phyloP scores from a whole-genome alignment of 139 green algal species.

The Micromonas pusilla region DNA sequence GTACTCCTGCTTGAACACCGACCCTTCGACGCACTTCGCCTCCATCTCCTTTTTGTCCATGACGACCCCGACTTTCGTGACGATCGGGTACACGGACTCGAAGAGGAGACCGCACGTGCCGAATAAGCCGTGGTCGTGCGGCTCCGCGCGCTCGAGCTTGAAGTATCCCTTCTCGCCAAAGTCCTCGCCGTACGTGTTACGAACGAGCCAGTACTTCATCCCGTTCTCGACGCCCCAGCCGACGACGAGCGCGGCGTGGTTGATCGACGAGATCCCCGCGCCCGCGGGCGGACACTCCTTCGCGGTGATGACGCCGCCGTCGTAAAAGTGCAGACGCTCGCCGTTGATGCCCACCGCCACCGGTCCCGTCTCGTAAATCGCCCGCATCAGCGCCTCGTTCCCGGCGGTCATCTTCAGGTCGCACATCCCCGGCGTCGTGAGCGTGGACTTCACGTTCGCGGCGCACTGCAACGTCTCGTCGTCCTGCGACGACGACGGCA shows the following conservation, averaged over 20 bases:
- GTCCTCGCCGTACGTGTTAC: conserved; percentile 6
- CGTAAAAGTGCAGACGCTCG: background rate
- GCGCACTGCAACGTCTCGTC: background rate
- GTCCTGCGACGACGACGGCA: background rate
- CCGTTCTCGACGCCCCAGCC: conserved; percentile 16
- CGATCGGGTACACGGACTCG: conserved; percentile 17
- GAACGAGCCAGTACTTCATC: conserved; percentile 12
- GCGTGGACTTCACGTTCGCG: background rate
- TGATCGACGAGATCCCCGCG: background rate
- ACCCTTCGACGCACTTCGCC: background rate
- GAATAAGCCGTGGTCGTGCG: background rate
- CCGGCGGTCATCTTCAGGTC: background rate
- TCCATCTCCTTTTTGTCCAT: background rate
- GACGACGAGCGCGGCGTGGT: conserved; percentile 17
- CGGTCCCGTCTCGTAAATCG: background rate
- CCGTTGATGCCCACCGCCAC: conserved; percentile 18
- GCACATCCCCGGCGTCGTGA: conserved; percentile 12
- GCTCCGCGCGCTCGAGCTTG: background rate
- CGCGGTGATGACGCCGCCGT: conserved; percentile 8
- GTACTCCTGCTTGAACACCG: background rate
- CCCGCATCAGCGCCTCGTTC: background rate
- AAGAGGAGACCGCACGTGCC: conserved; percentile 15
- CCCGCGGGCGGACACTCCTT: background rate
- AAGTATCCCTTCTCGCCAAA: conserved; percentile 17
- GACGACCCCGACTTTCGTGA: background rate